Evolutionary conservation across 2,329 filamentous ascomycete genomes (phyloP), one percentile per base, ranked within the genome.

Genomic region (Botrytis galanthina): DNA sequence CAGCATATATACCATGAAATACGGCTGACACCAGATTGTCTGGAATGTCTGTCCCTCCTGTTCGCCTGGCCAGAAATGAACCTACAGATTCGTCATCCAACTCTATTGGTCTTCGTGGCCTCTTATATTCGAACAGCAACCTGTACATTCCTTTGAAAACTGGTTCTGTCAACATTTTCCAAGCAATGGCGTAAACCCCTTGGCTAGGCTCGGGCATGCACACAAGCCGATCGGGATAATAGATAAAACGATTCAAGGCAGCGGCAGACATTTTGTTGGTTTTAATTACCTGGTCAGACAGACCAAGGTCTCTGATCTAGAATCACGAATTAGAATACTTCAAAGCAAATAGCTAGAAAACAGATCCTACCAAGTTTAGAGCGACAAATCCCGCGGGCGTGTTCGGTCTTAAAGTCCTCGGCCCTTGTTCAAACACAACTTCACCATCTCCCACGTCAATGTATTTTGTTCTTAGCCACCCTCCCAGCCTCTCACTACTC

Each of bases 1-100:
- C 96, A 35, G 95, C 96, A 82, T 97, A 97, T 74, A 98, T 94
- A 60, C 96, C 96, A 82, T 98, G 96, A 71, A 94, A 79, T 80
- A 90, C 83, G 70, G 91, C 94, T 8, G 94, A 97, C 10, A 90
- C 83, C 29, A 97, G 71, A 78, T 97, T 95, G 77, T 96, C 86
- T 22, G 89, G 89, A 10, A 92, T 76, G 48, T 84, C 81, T 35
- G 85, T 84, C 61, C 86, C 85, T 7, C 82, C 82, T 26, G 91
- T 81, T 12, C 89, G 82, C 44, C 89, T 84, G 3, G 83, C 82
- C 12, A 94, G 80, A 80, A 92, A 95, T 1, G 87, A 86, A 44
- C 88, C 90, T n/a, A 96, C 84, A 1, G 92, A 93, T 81, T 94
- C 90, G 79, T 96, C 93, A 32, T 83, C 77, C 39, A 87, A 74